These are phyloP conservation scores for Sugiyamaella chiloensis DNA, from an alignment of 805 yeast species.

Conservation along the genomic window DNA sequence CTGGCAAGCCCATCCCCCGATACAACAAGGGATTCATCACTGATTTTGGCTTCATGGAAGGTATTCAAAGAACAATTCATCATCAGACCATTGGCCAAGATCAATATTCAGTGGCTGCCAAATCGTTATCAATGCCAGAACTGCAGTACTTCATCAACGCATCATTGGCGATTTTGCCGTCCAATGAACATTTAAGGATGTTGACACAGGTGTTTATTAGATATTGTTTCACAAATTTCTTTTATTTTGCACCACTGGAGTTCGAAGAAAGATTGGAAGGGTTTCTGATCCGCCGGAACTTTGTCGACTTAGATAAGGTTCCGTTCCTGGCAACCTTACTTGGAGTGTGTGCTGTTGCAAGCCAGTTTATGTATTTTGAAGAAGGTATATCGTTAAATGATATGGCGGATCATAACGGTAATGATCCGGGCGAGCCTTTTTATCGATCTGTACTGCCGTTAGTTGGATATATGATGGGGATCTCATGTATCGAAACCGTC, in stretches of 20 bases:
- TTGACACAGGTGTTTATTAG: background rate
- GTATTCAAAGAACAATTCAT: slow-evolving; percentile 3
- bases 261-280: background rate
- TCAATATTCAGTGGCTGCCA: background rate
- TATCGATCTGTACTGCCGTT: slow-evolving; percentile 7
- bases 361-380: slow-evolving; percentile 9
- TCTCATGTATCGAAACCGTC: slow-evolving; percentile 1
- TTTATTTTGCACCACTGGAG: background rate
- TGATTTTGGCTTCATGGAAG: background rate
- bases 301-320: background rate
- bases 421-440: slow-evolving; percentile 9
- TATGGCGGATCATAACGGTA: background rate
- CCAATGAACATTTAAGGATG: background rate
- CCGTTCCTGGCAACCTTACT: slow-evolving; percentile 3
- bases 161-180: background rate
- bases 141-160: background rate
- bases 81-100: background rate
- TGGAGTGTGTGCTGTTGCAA: slow-evolving; percentile 8
- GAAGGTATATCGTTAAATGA: background rate
- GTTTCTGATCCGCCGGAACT: background rate
- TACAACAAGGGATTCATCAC: background rate
- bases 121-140: background rate
- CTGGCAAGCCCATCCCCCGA: background rate
- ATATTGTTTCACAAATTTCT: slow-evolving; percentile 5
- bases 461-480: slow-evolving; percentile 1